Evolutionary conservation across 768 basidiomycete genomes (phyloP), one percentile per base, ranked within the genome.

Genomic region (Amanita molliuscula): DNA sequence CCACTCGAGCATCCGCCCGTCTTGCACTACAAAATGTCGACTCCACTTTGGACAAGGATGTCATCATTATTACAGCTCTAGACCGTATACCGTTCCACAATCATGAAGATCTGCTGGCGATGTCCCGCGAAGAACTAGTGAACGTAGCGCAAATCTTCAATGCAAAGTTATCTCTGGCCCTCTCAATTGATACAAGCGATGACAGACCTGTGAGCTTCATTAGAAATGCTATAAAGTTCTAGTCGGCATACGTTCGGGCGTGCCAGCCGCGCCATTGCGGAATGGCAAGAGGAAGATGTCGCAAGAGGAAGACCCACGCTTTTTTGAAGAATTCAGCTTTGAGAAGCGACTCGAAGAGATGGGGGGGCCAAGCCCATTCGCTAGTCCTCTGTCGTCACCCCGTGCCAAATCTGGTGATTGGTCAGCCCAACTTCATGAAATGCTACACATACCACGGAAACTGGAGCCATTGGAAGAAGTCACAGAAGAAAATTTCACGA

Each of bases 41-140:
- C 51, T 73, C 75, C 25, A 58, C 62, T 13, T 63, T 73, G 2
- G 72, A 74, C 45, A 42, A 44, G 13, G 75, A 79, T 55, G 78
- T 76, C 6, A 66, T 86, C 36, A 69, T 85, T 34, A 77, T 86
- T 60, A 84, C 80, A 0, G 71, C 82, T 5, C 69, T 87, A 10
- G 66, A 72, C 36, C 62, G 61, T 20, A 66, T 75, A 8, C 83
- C 83, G 0, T 88, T 86, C 65, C 82, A 81, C 63, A 84, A 82
- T 62, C 82, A 88, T 59, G 81, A 83, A 52, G 83, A 88, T 55
- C 71, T 86, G 36, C 58, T 84, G 48, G 71, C 75, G 1, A 85
- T 88, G 84, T 56, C 74, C 3, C 76, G 75, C 36, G 40, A 61
- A 1, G 67, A 76, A 52, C 76, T 88, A 38, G 58, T 79, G 41